phyloP scores from a whole-genome alignment of 345 rosid genomes.

The Populus euphratica region DNA sequence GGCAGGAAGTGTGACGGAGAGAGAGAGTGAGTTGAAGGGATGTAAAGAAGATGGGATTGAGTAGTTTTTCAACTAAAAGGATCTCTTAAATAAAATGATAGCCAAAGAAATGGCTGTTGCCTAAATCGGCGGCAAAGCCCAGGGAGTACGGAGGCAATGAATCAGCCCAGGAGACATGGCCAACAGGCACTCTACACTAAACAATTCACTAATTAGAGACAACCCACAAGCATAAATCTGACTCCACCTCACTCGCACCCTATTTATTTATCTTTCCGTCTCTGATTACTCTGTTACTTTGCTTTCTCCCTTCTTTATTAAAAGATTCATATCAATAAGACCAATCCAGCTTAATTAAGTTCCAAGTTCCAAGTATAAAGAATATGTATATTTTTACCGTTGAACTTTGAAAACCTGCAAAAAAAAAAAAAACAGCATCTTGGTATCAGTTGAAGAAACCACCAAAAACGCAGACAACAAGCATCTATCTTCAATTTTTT shows the following conservation, averaged over 20 bases:
- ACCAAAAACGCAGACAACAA: conserved; percentile 70
- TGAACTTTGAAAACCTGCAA: conserved; percentile 68
- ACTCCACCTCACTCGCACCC: conserved; percentile 37
- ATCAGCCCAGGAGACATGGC: conserved; percentile 55
- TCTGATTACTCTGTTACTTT: conserved; percentile 31
- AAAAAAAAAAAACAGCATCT: conserved; percentile 80
- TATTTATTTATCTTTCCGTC: conserved; percentile 23
- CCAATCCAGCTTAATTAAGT: conserved; percentile 29
- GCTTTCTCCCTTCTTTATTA: conserved; percentile 21
- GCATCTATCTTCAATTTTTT: conserved; percentile 49
- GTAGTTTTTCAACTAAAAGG: conserved; percentile 36
- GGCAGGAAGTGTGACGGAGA: conserved; percentile 34
- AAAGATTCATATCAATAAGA: conserved; percentile 26
- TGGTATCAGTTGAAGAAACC: conserved; percentile 65
- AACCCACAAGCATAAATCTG: conserved; percentile 48
- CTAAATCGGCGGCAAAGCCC: conserved; percentile 61
- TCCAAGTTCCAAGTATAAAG: conserved; percentile 53
- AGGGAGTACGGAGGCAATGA: conserved; percentile 46
- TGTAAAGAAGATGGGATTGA: conserved; percentile 22
- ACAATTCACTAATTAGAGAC: conserved; percentile 43
- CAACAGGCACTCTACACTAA: conserved; percentile 42
- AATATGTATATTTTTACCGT: conserved; percentile 31
- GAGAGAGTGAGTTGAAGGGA: conserved; percentile 7
- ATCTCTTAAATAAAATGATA: conserved; percentile 51
- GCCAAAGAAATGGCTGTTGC: conserved; percentile 49